Evolutionary conservation across 768 basidiomycete genomes (phyloP), one percentile per base, ranked within the genome.

Genomic region (Agaricus sinodeliciosus): DNA sequence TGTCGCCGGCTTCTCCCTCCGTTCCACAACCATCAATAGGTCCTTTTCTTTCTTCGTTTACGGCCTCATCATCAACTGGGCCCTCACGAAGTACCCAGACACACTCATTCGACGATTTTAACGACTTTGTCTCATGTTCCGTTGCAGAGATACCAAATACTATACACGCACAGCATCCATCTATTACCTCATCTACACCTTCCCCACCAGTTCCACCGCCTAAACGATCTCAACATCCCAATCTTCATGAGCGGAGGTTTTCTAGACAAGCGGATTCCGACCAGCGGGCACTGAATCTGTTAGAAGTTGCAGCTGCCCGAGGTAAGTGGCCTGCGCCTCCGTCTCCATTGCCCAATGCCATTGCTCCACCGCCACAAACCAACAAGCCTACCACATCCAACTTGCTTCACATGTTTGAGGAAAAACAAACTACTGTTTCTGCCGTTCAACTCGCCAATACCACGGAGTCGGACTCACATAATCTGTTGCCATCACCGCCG

Each of bases 241-340:
- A 51, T 49, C 36, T 49, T 47, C 55, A 60, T 43, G 52, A 56
- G 34, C 66, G 62, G 43, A 66, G 65, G 64, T 43, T 54, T 2
- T 67, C 74, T 11, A 70, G 71, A 43, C 63, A 70, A 31, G 70
- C 72, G 11, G 75, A 77, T 13, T 56, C 55, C 51, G 82, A 82
- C 57, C 71, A 74, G 52, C 78, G 84, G 36, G 81, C 84, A 1
- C 64, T 77, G 55, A 81, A 72, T 55, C 69, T 87, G 22, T 63
- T 88, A 58, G 75, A 81, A 56, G 68, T 65, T 13, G 85, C 80
- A 7, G 82, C 81, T 7, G 66, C 80, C 3, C 71, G 72, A 12
- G 74, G 73, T n/a, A 67, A 65, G 25, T 79, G 75, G 76, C 72
- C 74, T 8, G 69, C 69, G 34, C 77, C 60, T 19, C 60, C 60